phyloP scores from a whole-genome alignment of 2,329 filamentous ascomycete species.

The Fusarium sulawesiense region DNA sequence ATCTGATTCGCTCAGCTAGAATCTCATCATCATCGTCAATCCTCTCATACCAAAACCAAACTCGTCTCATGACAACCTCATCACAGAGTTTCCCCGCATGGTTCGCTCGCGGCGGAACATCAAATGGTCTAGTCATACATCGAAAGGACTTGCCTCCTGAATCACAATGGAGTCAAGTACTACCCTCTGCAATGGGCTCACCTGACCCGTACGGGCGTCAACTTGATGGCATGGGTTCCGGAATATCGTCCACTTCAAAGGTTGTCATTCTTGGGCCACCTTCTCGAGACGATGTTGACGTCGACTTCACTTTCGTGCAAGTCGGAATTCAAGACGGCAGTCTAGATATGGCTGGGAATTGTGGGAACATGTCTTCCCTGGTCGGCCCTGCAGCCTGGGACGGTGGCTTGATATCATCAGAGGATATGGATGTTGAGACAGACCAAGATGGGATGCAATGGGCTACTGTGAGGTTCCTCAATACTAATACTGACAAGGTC shows the following conservation, averaged over 20 bases:
- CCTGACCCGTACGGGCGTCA: conserved; percentile 76
- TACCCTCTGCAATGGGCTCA: conserved; percentile 70
- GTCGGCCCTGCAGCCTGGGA: conserved; percentile 66
- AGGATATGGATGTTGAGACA: conserved; percentile 22
- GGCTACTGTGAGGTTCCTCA: conserved; percentile 69
- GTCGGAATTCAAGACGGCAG: conserved; percentile 70
- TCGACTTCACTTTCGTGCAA: conserved; percentile 79
- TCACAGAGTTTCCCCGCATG: conserved; percentile 52
- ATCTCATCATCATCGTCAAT: neutral
- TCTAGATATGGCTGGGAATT: conserved; percentile 77
- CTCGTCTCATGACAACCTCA: conserved; percentile 20
- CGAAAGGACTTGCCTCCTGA: conserved; percentile 52
- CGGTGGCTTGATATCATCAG: conserved; percentile 42
- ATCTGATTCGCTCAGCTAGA: conserved; percentile 1
- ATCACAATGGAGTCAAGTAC: conserved; percentile 59
- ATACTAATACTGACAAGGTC: conserved; percentile 77
- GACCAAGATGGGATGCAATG: conserved; percentile 46
- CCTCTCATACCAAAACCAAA: conserved; percentile 2
- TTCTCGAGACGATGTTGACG: conserved; percentile 61
- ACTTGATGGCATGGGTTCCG: conserved; percentile 77
- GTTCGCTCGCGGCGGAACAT: conserved; percentile 73
- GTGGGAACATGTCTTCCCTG: conserved; percentile 78
- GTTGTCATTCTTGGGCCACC: conserved; percentile 72
- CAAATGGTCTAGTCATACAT: conserved; percentile 69
- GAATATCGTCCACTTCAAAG: conserved; percentile 76